Conservation (phyloP, 2,329 filamentous ascomycete species). For the Leptodontidium sp. region DNA sequence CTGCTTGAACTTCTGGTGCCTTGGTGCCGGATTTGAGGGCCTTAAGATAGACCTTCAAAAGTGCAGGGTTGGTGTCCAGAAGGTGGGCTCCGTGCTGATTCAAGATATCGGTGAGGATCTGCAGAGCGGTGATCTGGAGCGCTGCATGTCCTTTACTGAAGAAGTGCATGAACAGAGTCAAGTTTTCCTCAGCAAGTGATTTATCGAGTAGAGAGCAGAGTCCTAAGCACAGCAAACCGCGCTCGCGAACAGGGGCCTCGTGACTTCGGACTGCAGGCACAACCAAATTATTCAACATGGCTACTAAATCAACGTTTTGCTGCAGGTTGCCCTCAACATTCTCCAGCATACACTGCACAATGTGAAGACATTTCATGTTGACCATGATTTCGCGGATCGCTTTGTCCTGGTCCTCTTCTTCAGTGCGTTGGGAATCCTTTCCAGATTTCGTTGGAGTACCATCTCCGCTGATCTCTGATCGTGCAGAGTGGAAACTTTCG, state of each 20-base stretch:
- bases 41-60: constrained; percentile 87
- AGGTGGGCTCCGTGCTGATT: constrained; percentile 87
- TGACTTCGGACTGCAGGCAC: constrained; percentile 94
- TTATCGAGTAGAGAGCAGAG: constrained; percentile 91
- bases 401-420: constrained; percentile 75
- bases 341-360: constrained; percentile 96
- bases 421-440: constrained; percentile 56
- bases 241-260: constrained; percentile 90
- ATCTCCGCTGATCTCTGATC: constrained; percentile 80
- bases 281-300: constrained; percentile 97
- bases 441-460: constrained; percentile 57
- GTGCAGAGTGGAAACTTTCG: constrained; percentile 93
- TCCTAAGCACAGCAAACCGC: constrained; percentile 87
- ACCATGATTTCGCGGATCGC: constrained; percentile 91
- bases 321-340: constrained; percentile 90
- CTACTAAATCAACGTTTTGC: constrained; percentile 88
- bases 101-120: constrained; percentile 92
- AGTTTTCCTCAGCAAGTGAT: constrained; percentile 89
- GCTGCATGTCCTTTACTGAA: constrained; percentile 91
- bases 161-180: constrained; percentile 94
- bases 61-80: constrained; percentile 68
- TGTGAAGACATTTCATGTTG: constrained; percentile 98
- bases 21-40: constrained; percentile 77
- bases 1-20: constrained; percentile 78
- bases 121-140: constrained; percentile 87